phyloP scores from a whole-genome alignment of 768 basidiomycete genomes.

The Thelephora aurantiotincta region DNA sequence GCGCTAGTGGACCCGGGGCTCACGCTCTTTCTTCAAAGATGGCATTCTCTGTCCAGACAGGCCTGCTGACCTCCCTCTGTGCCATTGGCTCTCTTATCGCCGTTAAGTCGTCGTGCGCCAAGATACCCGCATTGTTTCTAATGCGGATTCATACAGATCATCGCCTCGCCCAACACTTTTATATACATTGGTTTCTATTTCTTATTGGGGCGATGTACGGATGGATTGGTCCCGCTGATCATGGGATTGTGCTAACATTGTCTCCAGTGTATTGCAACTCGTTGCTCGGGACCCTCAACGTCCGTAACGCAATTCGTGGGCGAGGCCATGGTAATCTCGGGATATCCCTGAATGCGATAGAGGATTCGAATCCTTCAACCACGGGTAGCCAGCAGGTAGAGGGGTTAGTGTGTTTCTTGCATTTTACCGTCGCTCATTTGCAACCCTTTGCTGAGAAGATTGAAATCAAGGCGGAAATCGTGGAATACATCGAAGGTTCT shows the following conservation, averaged over 20 bases:
- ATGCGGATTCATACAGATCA: constrained; percentile 20
- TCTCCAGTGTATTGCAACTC: constrained; percentile 40
- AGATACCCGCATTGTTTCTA: not conserved
- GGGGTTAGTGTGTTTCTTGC: not conserved
- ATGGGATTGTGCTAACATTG: not conserved
- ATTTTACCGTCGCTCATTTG: not conserved
- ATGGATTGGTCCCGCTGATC: not conserved
- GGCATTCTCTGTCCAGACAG: constrained; percentile 26
- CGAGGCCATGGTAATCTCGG: not conserved
- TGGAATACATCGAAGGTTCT: too few species aligned
- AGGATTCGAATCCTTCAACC: not conserved
- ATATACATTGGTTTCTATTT: constrained; percentile 49
- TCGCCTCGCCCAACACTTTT: constrained; percentile 32
- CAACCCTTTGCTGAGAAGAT: not conserved
- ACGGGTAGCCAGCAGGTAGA: not conserved
- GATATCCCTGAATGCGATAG: not conserved
- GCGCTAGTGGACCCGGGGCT: constrained; percentile 7
- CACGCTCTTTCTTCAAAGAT: constrained; percentile 17
- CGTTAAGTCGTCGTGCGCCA: constrained; percentile 12
- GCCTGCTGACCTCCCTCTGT: constrained; percentile 25
- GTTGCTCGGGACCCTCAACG: constrained; percentile 38
- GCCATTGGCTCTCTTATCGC: constrained; percentile 29
- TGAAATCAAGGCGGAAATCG: not conserved
- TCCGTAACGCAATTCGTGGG: constrained; percentile 14
- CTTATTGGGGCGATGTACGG: constrained; percentile 34